A percentile compares a stretch with the other conserved stretches of the same genome.
phyloP scores from a whole-genome alignment of 1,284 basidiomycete genomes.

The Hypsizygus ulmarius region DNA sequence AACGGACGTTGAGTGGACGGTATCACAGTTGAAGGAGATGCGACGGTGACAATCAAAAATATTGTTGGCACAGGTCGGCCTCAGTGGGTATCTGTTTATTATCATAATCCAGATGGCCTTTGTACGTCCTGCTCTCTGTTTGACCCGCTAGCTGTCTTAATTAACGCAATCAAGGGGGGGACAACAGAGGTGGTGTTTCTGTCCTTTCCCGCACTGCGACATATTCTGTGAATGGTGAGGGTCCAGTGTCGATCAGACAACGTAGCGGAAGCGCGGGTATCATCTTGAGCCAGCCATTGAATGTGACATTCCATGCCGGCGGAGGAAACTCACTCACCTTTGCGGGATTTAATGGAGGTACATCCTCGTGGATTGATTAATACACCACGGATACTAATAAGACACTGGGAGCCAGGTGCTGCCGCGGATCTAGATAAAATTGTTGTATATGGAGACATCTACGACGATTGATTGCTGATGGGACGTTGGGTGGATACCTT shows the following conservation, averaged over 20 bases:
- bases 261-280: slow-evolving; percentile 24
- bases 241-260: slow-evolving; percentile 20
- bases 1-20: not conserved
- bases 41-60: slow-evolving; percentile 25
- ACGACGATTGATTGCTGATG: slow-evolving; percentile 12
- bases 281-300: slow-evolving; percentile 25
- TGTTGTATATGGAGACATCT: slow-evolving; percentile 23
- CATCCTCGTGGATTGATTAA: slow-evolving; percentile 1
- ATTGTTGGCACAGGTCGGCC: slow-evolving; percentile 29
- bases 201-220: slow-evolving; percentile 25
- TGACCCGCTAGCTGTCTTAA: not conserved
- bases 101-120: slow-evolving; percentile 29
- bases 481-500: no score
- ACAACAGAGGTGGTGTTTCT: slow-evolving; percentile 23
- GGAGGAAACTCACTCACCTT: slow-evolving; percentile 21
- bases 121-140: slow-evolving; percentile 15
- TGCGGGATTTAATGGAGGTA: slow-evolving; percentile 23
- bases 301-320: slow-evolving; percentile 18
- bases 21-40: slow-evolving; percentile 17
- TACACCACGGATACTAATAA: slow-evolving; percentile 7
- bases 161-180: slow-evolving; percentile 19
- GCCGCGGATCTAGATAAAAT: slow-evolving; percentile 23
- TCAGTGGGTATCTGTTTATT: slow-evolving; percentile 33
- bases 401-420: slow-evolving; percentile 13
- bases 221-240: slow-evolving; percentile 24